These are phyloP conservation scores for Solanum peruvianum DNA, from an alignment of 257 asterid genomes.

Conservation along the genomic window DNA sequence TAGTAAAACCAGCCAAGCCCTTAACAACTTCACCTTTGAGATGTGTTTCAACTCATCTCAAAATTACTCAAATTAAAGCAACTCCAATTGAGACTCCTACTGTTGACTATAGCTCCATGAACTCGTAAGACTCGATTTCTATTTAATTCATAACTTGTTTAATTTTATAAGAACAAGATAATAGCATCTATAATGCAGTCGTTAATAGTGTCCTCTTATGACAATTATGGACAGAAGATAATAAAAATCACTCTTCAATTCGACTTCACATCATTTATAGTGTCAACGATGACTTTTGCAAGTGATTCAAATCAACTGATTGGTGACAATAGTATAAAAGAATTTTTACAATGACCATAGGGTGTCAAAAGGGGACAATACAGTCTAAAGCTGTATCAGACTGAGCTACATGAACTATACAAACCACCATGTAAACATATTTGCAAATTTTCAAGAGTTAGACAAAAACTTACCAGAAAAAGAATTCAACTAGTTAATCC, in stretches of 20 bases:
- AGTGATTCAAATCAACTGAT: background rate
- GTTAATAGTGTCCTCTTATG: background rate
- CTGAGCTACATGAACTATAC: background rate
- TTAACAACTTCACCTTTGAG: background rate
- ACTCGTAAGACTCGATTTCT: constrained; percentile 10
- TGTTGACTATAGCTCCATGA: constrained; percentile 18
- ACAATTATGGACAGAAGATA: background rate
- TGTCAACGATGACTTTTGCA: background rate
- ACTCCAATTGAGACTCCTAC: background rate
- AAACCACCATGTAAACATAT: background rate
- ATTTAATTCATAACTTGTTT: background rate
- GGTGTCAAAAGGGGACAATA: background rate
- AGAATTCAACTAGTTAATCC: constrained; percentile 7
- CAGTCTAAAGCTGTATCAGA: background rate
- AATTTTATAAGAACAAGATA: background rate
- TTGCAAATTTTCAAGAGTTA: background rate
- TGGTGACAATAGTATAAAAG: background rate
- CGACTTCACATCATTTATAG: background rate
- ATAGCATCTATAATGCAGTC: background rate
- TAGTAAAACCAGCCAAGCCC: background rate
- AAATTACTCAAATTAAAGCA: constrained; percentile 3
- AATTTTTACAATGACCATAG: background rate
- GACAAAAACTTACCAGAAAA: background rate
- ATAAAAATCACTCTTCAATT: background rate
- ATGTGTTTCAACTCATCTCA: background rate